phyloP scores from a whole-genome alignment of 2,329 filamentous ascomycete genomes.

The Monosporascus cannonballus region DNA sequence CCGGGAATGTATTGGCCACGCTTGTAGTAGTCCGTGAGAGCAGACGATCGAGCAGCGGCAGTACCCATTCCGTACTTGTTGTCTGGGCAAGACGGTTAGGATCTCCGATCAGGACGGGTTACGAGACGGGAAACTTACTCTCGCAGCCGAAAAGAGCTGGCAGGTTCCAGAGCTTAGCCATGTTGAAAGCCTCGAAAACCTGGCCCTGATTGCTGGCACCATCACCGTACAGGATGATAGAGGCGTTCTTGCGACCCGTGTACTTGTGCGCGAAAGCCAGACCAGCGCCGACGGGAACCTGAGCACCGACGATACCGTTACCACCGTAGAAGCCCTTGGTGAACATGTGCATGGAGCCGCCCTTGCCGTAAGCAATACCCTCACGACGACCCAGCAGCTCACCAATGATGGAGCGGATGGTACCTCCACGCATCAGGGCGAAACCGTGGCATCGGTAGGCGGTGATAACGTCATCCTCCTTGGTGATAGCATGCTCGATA shows the following conservation, averaged over 20 bases:
- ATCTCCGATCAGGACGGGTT: constrained; percentile 1
- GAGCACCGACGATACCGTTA: constrained; percentile 97
- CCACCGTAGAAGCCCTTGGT: constrained; percentile 95
- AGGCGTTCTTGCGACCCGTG: constrained; percentile 76
- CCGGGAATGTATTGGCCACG: constrained; percentile 99
- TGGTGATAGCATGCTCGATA: constrained; percentile 92
- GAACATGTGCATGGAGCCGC: constrained; percentile 99
- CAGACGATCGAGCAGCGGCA: constrained; percentile 85
- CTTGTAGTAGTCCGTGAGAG: constrained; percentile 99
- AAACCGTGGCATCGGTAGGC: constrained; percentile 99
- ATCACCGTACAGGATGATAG: constrained; percentile 90
- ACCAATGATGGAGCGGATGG: constrained; percentile 88
- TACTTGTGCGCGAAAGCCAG: constrained; percentile 98
- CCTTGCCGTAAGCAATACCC: constrained; percentile 98
- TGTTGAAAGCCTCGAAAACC: constrained; percentile 99
- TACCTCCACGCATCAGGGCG: constrained; percentile 89
- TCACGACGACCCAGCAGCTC: constrained; percentile 92
- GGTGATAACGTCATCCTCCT: constrained; percentile 90
- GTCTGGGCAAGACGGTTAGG: constrained; percentile 50
- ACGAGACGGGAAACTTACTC: constrained; percentile 57
- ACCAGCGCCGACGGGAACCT: constrained; percentile 94
- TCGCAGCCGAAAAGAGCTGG: constrained; percentile 96
- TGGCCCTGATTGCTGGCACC: constrained; percentile 99
- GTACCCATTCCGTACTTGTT: constrained; percentile 99
- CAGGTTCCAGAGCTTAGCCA: constrained; percentile 98